Conservation (phyloP, 345 rosid genomes). For the Eucalyptus leucophloia region DNA sequence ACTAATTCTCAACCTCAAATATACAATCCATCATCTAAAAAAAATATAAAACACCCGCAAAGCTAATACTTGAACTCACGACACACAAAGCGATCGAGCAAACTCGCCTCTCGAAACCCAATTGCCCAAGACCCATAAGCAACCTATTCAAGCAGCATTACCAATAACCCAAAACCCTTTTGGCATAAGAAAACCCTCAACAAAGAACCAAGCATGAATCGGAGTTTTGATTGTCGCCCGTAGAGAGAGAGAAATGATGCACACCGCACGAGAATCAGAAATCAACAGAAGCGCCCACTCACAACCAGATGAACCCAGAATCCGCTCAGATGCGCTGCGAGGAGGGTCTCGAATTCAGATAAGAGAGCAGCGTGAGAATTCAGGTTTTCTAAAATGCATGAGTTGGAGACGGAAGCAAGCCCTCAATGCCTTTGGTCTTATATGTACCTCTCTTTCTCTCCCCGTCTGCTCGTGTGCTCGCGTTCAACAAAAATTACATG, state of each 20-base stretch:
- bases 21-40: not conserved
- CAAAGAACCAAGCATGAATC: not conserved
- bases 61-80: not conserved
- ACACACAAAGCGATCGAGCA: not conserved
- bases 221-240: not conserved
- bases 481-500: not conserved
- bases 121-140: not conserved
- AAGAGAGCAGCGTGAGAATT: not conserved
- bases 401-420: not conserved
- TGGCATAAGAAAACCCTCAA: not conserved
- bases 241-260: not conserved
- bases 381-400: not conserved
- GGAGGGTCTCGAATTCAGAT: not conserved
- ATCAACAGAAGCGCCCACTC: not conserved
- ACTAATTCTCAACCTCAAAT: not conserved
- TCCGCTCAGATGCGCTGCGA: not conserved
- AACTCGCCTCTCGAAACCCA: not conserved
- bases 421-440: not conserved
- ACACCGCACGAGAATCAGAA: not conserved
- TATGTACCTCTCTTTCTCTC: not conserved
- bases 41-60: not conserved
- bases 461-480: not conserved
- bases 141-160: not conserved
- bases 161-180: not conserved
- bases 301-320: not conserved